Evolutionary conservation across 2,329 filamentous ascomycete species (phyloP), one percentile per base, ranked within the genome.

Genomic region (Cordyceps cicadae): DNA sequence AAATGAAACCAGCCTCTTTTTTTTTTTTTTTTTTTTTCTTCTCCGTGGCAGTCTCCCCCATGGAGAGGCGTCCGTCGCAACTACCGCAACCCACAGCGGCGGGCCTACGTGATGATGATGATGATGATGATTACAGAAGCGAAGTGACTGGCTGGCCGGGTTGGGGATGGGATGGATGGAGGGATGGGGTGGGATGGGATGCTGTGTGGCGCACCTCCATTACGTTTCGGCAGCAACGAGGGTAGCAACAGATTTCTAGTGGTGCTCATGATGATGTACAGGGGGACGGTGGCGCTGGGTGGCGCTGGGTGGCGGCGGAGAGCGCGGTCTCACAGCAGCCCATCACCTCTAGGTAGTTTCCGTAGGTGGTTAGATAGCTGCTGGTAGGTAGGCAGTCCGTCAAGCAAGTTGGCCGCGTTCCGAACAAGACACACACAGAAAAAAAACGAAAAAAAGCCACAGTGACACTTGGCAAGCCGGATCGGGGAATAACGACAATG

Each of bases 151-250:
- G 55, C 3, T 29, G 29, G n/a, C 29, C 12, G 37, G 41, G 7
- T 29, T 11, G 55, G 41, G 41, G 7, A 29, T 11, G 55, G 41
- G 55, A 43, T 24, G 24, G 24, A 4, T n/a, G n/a, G n/a, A n/a
- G n/a, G n/a, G n/a, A n/a, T n/a, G n/a, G n/a, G n/a, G n/a, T n/a
- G n/a, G n/a, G n/a, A n/a, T n/a, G n/a, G n/a, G n/a, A n/a, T 51
- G 55, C 39, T 49, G 56, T 29, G 56, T 59, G 56, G 48, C 56
- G 56, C 56, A 59, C 56, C 24, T 45, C 49, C 49, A 53, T 53
- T 26, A 45, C 49, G 46, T 37, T 49, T 34, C 8, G 39, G 39
- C 43, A n/a, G 39, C 43, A n/a, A 12, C 34, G 21, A 55, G n/a
- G n/a, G n/a, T n/a, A 24, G 24, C 24, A 4, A 24, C 24, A 3